These are phyloP conservation scores for Solanum pinnatisectum DNA, from an alignment of 257 asterid species.

Conservation along the genomic window DNA sequence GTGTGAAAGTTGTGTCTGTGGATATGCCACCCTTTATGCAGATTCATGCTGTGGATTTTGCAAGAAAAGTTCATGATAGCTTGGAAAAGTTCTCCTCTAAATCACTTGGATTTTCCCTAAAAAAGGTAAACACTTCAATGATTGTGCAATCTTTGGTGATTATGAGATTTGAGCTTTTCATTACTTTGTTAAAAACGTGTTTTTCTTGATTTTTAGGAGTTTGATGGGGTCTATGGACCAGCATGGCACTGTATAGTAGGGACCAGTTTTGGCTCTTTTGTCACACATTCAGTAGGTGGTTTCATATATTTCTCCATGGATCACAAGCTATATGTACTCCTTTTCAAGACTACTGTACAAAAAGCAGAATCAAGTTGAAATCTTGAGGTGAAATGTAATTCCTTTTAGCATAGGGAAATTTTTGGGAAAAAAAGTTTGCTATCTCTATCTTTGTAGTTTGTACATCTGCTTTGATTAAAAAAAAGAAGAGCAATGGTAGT, in stretches of 20 bases:
- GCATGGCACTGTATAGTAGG: constrained; percentile 92
- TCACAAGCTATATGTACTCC: constrained; percentile 61
- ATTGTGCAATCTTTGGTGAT: neutral
- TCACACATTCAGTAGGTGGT: constrained; percentile 80
- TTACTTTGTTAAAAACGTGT: neutral
- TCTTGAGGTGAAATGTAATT: constrained; percentile 15
- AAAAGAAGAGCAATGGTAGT: constrained; percentile 5
- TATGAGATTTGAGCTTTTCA: neutral
- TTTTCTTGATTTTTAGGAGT: constrained; percentile 45
- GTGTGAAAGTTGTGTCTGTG: constrained; percentile 81
- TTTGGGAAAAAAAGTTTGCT: constrained; percentile 9
- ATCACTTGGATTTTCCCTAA: constrained; percentile 77
- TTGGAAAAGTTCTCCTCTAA: constrained; percentile 91
- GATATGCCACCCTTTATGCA: constrained; percentile 98
- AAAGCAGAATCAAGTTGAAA: constrained; percentile 39
- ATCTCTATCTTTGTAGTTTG: constrained; percentile 15
- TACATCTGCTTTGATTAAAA: constrained; percentile 17
- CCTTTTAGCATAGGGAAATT: constrained; percentile 10
- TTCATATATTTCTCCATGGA: constrained; percentile 84
- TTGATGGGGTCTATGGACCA: constrained; percentile 83
- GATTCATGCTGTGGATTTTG: constrained; percentile 87
- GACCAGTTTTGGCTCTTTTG: constrained; percentile 82
- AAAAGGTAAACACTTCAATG: constrained; percentile 42
- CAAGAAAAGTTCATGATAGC: constrained; percentile 84
- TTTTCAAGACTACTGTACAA: constrained; percentile 78